Conservation (phyloP, 2,329 filamentous ascomycete species). For the Phyllosticta capitalensis region DNA sequence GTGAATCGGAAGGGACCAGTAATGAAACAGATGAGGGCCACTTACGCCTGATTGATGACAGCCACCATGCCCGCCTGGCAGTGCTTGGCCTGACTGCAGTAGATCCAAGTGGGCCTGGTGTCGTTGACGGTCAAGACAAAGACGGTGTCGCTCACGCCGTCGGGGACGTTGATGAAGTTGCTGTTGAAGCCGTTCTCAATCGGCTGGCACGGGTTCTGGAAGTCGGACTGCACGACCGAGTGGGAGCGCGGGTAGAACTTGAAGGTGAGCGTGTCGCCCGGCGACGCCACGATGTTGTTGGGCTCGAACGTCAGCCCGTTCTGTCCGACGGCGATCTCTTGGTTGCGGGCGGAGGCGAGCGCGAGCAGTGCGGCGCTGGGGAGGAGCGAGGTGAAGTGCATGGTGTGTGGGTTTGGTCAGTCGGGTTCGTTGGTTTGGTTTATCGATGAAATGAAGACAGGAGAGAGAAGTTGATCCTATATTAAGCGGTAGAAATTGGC, state of each 20-base stretch:
- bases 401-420: background rate
- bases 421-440: background rate
- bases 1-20: background rate
- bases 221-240: conserved; percentile 28
- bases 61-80: conserved; percentile 32
- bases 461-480: background rate
- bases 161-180: conserved; percentile 23
- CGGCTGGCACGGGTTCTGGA: conserved; percentile 26
- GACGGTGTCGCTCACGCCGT: conserved; percentile 18
- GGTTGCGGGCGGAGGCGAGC: conserved; percentile 24
- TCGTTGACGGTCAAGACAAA: conserved; percentile 28
- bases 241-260: conserved; percentile 32
- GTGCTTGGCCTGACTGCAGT: conserved; percentile 30
- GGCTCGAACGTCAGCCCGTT: conserved; percentile 25
- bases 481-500: background rate
- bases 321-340: conserved; percentile 24
- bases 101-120: conserved; percentile 30
- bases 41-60: conserved; percentile 31
- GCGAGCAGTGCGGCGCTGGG: conserved; percentile 18
- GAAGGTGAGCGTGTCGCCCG: conserved; percentile 30
- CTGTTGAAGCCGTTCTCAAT: conserved; percentile 27
- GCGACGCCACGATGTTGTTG: conserved; percentile 23
- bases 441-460: background rate
- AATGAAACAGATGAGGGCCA: background rate
- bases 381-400: conserved; percentile 4